Percentiles rank a stretch among this genome's conserved stretches.
phyloP scores from a whole-genome alignment of 2,329 filamentous ascomycete species.

The Lachnellula cervina region DNA sequence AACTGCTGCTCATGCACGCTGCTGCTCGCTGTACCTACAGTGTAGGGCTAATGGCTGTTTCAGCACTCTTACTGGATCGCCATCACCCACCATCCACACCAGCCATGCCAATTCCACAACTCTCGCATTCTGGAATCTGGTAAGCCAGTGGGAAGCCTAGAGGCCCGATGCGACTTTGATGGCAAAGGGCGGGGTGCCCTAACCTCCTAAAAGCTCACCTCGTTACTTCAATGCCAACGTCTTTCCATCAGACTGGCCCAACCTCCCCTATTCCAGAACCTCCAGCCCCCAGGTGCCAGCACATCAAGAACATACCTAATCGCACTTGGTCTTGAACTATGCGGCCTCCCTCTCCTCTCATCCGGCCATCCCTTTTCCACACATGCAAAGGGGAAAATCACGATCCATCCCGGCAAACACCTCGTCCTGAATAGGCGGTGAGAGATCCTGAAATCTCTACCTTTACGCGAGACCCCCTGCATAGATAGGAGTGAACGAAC shows the following conservation, averaged over 20 bases:
- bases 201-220: constrained; percentile 4
- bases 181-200: background rate
- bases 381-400: constrained; percentile 7
- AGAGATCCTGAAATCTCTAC: constrained; percentile 17
- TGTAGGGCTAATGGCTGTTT: constrained; percentile 23
- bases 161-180: background rate
- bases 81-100: constrained; percentile 5
- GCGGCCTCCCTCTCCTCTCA: constrained; percentile 24
- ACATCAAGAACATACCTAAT: constrained; percentile 22
- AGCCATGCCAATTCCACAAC: no score
- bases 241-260: constrained; percentile 22
- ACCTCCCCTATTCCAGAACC: constrained; percentile 18
- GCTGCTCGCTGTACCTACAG: constrained; percentile 4
- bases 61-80: constrained; percentile 18
- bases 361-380: constrained; percentile 10
- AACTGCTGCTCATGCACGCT: constrained; percentile 14
- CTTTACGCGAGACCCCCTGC: constrained; percentile 17
- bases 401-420: constrained; percentile 18
- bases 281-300: constrained; percentile 21
- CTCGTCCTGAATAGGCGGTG: constrained; percentile 25
- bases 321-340: constrained; percentile 28
- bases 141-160: background rate
- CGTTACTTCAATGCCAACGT: constrained; percentile 19
- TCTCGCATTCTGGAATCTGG: constrained; percentile 8
- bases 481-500: constrained; percentile 8